Conservation (phyloP, 371 early-diverging fungal species). For the Circinella minor region DNA sequence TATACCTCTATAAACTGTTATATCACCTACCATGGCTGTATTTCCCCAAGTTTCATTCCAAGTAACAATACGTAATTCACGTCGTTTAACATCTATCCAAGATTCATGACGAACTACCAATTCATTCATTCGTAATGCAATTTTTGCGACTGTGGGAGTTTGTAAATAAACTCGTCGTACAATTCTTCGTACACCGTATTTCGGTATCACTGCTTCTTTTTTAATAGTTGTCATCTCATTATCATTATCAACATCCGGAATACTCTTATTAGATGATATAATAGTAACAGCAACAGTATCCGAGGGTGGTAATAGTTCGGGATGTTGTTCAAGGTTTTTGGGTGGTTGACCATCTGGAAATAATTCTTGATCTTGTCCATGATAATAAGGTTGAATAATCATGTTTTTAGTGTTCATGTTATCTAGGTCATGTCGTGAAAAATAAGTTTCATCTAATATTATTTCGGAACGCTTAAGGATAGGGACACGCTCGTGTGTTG, state of each 20-base stretch:
- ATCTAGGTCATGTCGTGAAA: constrained; percentile 14
- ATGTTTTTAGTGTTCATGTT: not conserved
- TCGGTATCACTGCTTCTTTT: constrained; percentile 7
- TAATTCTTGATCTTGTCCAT: not conserved
- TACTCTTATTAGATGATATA: not conserved
- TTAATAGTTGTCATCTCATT: not conserved
- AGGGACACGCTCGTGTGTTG: constrained; percentile 21
- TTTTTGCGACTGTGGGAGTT: constrained; percentile 9
- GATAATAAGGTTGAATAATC: not conserved
- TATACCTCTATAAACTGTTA: constrained; percentile 18
- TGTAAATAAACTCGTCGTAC: constrained; percentile 19
- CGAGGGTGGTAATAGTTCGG: not conserved
- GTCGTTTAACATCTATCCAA: constrained; percentile 16
- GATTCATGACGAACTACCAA: constrained; percentile 24
- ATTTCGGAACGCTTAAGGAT: constrained; percentile 22
- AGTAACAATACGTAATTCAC: constrained; percentile 9
- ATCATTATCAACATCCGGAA: not conserved
- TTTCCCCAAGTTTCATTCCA: constrained; percentile 18
- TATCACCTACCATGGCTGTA: constrained; percentile 20
- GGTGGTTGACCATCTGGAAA: not conserved
- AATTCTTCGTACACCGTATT: constrained; percentile 19
- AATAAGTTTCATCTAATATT: constrained; percentile 19
- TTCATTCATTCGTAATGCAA: constrained; percentile 15
- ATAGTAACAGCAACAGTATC: not conserved
- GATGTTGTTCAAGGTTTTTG: not conserved